Conservation (phyloP, 2,329 filamentous ascomycete species). For the Arthroderma sp. region DNA sequence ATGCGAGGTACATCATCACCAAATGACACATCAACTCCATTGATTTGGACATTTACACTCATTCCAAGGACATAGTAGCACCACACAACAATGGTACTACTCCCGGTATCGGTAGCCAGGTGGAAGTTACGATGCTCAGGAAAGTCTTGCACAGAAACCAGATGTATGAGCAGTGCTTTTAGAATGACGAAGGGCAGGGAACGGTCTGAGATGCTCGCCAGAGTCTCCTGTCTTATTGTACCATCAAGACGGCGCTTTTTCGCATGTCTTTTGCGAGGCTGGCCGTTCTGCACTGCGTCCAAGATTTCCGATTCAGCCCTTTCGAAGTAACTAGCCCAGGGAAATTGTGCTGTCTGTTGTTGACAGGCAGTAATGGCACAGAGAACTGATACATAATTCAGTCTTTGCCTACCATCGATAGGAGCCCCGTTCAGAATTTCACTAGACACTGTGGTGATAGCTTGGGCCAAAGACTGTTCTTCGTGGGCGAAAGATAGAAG, state of each 20-base stretch:
- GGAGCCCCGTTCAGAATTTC: background rate
- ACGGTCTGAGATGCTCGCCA: background rate
- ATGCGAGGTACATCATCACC: background rate
- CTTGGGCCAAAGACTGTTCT: background rate
- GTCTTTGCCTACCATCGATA: background rate
- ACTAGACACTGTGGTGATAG: background rate
- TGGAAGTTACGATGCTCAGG: background rate
- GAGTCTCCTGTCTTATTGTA: background rate
- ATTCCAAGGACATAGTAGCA: background rate
- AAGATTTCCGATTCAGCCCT: background rate
- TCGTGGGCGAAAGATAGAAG: background rate
- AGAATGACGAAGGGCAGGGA: background rate
- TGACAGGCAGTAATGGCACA: background rate
- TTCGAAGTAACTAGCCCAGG: background rate
- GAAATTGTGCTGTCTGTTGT: background rate
- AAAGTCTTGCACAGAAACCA: background rate
- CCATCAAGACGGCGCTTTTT: background rate
- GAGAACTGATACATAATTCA: background rate
- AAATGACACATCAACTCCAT: background rate
- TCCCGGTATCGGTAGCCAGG: background rate
- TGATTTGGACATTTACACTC: background rate
- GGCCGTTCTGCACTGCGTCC: background rate
- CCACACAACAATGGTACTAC: background rate
- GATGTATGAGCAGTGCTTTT: background rate
- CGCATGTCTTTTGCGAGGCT: background rate